Evolutionary conservation across 495 filamentous ascomycete species (phyloP), one percentile per base, ranked within the genome.

Genomic region (Neurospora sublineolata): DNA sequence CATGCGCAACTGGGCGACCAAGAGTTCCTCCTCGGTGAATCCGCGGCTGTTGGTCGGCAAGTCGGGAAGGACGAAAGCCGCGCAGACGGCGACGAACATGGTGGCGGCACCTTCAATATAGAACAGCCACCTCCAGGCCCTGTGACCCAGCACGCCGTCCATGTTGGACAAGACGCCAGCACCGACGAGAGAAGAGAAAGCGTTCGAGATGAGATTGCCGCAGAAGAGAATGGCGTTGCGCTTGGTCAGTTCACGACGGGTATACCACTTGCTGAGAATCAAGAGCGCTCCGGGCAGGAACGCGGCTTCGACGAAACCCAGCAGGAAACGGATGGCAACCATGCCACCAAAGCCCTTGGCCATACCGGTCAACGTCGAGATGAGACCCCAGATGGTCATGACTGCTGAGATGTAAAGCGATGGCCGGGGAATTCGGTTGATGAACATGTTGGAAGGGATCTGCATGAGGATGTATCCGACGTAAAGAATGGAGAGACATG

Each of bases 31-130:
- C 70, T 89, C 84, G 0, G 88, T 88, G 60, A 94, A 85, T 83
- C 91, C 91, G 33, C 77, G 78, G 8, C 91, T 90, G 58, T 91
- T 93, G 33, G 87, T 83, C 1, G 91, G 92, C 73, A 92, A 89
- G 74, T 94, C 89, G 9, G 92, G 91, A 33, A 94, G 82, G 41
- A 92, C 78, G 75, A 91, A 89, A 68, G 82, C 86, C 3, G 89
- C 83, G 18, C 75, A 72, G 44, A 81, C 70, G 14, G 81, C 83
- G 37, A 84, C 76, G 11, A 71, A 76, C 70, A 86, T 82, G 40
- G 84, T 88, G 41, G 83, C 76, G 4, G 75, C 86, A 44, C 91
- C 91, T 77, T 93, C 92, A 71, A 94, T 90, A 69, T 89, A 42
- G 16, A 39, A 30, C 37, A 93, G 80, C 90, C 90, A 93, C 60